Conservation (phyloP, 164 flowering plant genomes). For the Liriodendron chinense region DNA sequence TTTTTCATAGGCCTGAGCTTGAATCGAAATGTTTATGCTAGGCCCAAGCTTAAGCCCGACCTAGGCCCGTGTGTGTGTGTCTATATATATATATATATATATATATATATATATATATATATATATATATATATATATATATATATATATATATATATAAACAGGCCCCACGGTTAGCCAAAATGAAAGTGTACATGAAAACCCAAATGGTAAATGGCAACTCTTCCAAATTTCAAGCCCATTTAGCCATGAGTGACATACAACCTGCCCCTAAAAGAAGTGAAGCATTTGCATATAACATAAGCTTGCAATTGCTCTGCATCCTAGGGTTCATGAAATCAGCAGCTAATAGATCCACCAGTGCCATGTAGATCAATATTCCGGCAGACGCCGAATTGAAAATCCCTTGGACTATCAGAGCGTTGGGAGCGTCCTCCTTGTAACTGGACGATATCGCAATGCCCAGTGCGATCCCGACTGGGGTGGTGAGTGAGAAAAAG, state of each 20-base stretch:
- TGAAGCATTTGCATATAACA: constrained; percentile 19
- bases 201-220: too few relatives aligned
- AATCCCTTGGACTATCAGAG: constrained; percentile 39
- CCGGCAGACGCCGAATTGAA: constrained; percentile 45
- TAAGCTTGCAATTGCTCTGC: constrained; percentile 29
- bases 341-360: constrained; percentile 43
- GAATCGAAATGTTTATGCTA: too few relatives aligned
- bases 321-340: constrained; percentile 39
- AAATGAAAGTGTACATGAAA: neutral
- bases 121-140: too few relatives aligned
- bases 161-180: too few relatives aligned
- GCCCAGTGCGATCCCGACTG: constrained; percentile 41
- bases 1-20: too few relatives aligned
- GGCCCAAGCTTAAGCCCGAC: too few relatives aligned
- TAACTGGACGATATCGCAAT: constrained; percentile 34
- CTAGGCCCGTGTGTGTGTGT: too few relatives aligned
- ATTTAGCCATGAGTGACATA: constrained; percentile 45
- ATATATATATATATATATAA: too few relatives aligned
- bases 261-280: constrained; percentile 39
- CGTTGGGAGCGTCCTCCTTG: constrained; percentile 31
- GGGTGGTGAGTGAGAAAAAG: constrained; percentile 48
- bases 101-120: too few relatives aligned
- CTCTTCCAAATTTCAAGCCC: constrained; percentile 19
- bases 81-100: too few relatives aligned
- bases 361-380: constrained; percentile 47